A percentile compares a stretch with the other conserved stretches of the same genome.
phyloP scores from a whole-genome alignment of 2,329 filamentous ascomycete species.

The Colletotrichum brevisporum region DNA sequence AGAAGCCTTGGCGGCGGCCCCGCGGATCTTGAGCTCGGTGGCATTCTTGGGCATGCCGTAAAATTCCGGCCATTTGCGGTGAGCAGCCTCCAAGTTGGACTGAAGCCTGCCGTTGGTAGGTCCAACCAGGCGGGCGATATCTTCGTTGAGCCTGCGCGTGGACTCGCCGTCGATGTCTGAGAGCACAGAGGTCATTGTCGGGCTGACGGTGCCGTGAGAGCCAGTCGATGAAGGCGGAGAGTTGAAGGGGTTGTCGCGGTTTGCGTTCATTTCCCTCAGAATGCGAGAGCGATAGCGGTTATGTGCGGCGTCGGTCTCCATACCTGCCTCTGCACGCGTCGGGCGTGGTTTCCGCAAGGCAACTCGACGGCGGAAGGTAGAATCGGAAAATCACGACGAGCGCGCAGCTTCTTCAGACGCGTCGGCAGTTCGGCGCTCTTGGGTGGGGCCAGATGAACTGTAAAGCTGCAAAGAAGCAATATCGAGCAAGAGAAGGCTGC shows the following conservation, averaged over 20 bases:
- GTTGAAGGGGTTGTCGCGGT: conserved; percentile 70
- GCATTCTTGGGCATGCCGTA: conserved; percentile 56
- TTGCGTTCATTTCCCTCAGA: conserved; percentile 66
- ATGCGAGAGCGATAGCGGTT: conserved; percentile 63
- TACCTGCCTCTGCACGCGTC: conserved; percentile 43
- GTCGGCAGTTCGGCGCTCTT: conserved; percentile 12
- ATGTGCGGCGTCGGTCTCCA: conserved; percentile 57
- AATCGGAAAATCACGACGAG: conserved; percentile 26
- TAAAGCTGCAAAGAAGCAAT: conserved; percentile 40
- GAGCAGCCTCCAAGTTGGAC: conserved; percentile 61
- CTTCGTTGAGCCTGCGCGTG: conserved; percentile 64
- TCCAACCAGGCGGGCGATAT: conserved; percentile 59
- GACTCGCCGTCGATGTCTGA: conserved; percentile 68
- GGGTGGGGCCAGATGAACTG: background rate
- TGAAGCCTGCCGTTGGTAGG: conserved; percentile 54
- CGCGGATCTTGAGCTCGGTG: conserved; percentile 22
- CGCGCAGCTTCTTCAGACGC: conserved; percentile 30
- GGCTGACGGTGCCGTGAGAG: conserved; percentile 69
- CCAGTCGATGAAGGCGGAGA: conserved; percentile 71
- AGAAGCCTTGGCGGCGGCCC: conserved; percentile 16
- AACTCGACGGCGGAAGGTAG: conserved; percentile 30
- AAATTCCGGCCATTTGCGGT: conserved; percentile 68
- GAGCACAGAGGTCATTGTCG: conserved; percentile 67
- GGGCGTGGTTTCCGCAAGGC: conserved; percentile 33
- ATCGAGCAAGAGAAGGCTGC: conserved; percentile 35